phyloP scores from a whole-genome alignment of 2,329 filamentous ascomycete species.

The Macrophomina phaseolina region DNA sequence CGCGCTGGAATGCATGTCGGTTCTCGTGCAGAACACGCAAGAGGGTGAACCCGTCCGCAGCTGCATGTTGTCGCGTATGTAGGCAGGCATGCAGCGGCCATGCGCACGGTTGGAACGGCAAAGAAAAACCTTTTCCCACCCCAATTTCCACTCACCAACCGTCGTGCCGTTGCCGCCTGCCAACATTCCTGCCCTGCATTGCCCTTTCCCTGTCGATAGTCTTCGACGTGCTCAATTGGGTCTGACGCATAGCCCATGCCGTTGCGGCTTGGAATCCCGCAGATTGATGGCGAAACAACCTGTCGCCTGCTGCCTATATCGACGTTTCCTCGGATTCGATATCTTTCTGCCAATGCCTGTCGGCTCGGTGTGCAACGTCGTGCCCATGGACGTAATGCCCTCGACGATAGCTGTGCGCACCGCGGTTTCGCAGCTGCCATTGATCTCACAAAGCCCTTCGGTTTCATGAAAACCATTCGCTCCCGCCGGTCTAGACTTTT shows the following conservation, averaged over 20 bases:
- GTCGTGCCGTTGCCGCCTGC: background rate
- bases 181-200: slow-evolving; percentile 6
- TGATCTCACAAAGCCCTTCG: slow-evolving; percentile 5
- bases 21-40: slow-evolving; percentile 14
- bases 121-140: slow-evolving; percentile 6
- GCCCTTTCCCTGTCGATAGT: slow-evolving; percentile 1
- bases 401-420: background rate
- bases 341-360: slow-evolving; percentile 9
- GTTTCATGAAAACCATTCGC: slow-evolving; percentile 23
- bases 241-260: slow-evolving; percentile 1
- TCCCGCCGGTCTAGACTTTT: slow-evolving; percentile 10
- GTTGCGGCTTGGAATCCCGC: slow-evolving; percentile 1
- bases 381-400: slow-evolving; percentile 20
- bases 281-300: slow-evolving; percentile 2
- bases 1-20: slow-evolving; percentile 5
- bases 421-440: background rate
- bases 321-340: slow-evolving; percentile 18
- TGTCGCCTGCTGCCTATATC: background rate
- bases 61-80: slow-evolving; percentile 13
- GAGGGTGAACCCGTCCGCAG: slow-evolving; percentile 3
- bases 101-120: slow-evolving; percentile 5
- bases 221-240: slow-evolving; percentile 13
- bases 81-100: background rate
- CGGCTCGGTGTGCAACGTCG: slow-evolving; percentile 7
- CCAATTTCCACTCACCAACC: slow-evolving; percentile 12